Evolutionary conservation across 768 basidiomycete species (phyloP).

Genomic region (Amanita exitialis): DNA sequence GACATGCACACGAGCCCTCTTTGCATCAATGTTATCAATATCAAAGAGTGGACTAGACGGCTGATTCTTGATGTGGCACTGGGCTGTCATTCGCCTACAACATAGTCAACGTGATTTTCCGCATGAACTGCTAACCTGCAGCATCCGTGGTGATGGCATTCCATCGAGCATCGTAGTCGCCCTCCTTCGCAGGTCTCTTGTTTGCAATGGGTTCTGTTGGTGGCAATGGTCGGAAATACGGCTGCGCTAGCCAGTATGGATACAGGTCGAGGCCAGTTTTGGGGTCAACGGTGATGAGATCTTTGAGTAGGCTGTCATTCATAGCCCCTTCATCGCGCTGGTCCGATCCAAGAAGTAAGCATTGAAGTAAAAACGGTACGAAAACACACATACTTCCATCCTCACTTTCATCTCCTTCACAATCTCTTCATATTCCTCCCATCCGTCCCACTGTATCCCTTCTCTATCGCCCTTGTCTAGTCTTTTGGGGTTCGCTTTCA

Average conservation of each 20-base stretch:
- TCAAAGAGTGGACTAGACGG: neutral
- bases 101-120: neutral
- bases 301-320: constrained; percentile 15
- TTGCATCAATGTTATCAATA: neutral
- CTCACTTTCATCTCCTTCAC: constrained; percentile 48
- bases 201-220: neutral
- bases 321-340: constrained; percentile 41
- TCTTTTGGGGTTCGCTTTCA: constrained; percentile 20
- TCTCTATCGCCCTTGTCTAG: constrained; percentile 7
- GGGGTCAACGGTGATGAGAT: constrained; percentile 21
- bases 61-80: neutral
- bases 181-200: neutral
- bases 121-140: neutral
- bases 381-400: constrained; percentile 28
- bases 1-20: neutral
- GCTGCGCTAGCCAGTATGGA: constrained; percentile 48
- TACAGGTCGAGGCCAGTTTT: constrained; percentile 26
- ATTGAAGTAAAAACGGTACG: constrained; percentile 5
- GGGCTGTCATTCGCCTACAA: neutral
- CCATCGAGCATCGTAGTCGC: neutral
- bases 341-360: neutral
- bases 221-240: constrained; percentile 44
- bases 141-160: neutral
- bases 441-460: constrained; percentile 14
- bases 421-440: constrained; percentile 40